Conservation (phyloP, 441 rosid genomes). For the Erodium texanum region DNA sequence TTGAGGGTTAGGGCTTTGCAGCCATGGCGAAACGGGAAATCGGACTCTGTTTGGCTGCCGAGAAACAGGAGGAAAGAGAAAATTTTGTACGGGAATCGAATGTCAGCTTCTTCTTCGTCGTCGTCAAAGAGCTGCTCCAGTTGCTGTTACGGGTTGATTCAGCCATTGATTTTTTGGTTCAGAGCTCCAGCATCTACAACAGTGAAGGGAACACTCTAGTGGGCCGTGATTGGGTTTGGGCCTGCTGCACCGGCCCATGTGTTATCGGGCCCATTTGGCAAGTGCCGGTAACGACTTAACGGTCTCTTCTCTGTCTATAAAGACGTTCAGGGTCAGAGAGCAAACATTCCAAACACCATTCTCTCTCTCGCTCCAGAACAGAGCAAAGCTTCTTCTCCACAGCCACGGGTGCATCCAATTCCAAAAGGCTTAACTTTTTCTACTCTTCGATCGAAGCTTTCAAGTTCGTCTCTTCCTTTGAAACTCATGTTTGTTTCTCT, state of each 20-base stretch:
- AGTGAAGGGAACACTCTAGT: constrained; percentile 5
- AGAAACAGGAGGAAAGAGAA: constrained; percentile 1
- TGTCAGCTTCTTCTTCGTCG: background rate
- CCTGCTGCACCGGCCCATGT: background rate
- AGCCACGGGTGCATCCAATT: background rate
- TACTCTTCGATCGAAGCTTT: background rate
- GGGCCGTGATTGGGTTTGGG: background rate
- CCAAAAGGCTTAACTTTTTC: constrained; percentile 2
- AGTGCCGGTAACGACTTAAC: background rate
- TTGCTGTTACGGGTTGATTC: background rate
- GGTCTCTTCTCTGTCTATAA: constrained; percentile 8
- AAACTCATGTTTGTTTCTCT: background rate
- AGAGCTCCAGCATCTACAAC: background rate
- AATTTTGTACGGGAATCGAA: background rate
- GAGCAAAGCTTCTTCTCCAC: constrained; percentile 2
- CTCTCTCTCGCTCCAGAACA: background rate
- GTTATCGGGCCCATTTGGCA: background rate
- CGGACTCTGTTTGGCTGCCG: background rate
- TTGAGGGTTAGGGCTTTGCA: background rate
- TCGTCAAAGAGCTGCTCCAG: background rate
- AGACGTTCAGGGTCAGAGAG: background rate
- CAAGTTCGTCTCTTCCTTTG: background rate
- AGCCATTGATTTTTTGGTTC: constrained; percentile 4
- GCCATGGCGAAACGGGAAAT: background rate
- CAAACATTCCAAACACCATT: constrained; percentile 8